Evolutionary conservation across 352 stramenopile species (phyloP), one percentile per base, ranked within the genome.

Genomic region (Pythium dissimile): DNA sequence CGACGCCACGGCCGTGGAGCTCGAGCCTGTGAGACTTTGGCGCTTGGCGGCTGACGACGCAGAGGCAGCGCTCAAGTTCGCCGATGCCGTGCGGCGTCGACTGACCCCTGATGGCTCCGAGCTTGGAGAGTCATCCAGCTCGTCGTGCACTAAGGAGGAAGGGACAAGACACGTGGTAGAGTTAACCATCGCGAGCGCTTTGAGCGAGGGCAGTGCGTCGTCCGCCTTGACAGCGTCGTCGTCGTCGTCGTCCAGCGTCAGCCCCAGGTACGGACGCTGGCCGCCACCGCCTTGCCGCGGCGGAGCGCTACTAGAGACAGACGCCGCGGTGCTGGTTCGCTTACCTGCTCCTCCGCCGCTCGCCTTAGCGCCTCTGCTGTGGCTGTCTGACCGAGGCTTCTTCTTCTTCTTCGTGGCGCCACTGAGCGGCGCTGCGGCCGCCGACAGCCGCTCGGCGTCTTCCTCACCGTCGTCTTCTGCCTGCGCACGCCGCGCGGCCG

Each of bases 151-250:
- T 75, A 73, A 21, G 42, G 56, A 64, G 64, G 66, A 64, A 46
- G 57, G 50, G 30, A 88, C 75, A 76, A 87, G 74, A 77, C 55
- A 74, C 27, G 75, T 83, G 43, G 67, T 85, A 57, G 75, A 83
- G 68, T 88, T 84, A 57, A 86, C 67, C 49, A 58, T 49, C 57
- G 35, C 55, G 30, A 41, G 21, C 26, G 21, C 15, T 42, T 65
- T 37, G 3, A 34, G 20, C 12, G 46, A 47, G 8, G 44, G 23
- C 13, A 59, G 38, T 32, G 30, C 59, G 7, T 38, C 32, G 26
- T 38, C 18, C 5, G 42, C 39, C 39, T 49, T 16, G 21, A 10
- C 13, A 31, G 20, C 16, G 23, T 58, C 51, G 27, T 53, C 46
- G 34, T 53, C 52, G 23, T 62, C 51, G 30, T 57, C 51, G 31